Percentiles rank a stretch among this genome's conserved stretches.
phyloP scores from a whole-genome alignment of 2,329 filamentous ascomycete genomes.

The Trichoderma semiorbis region DNA sequence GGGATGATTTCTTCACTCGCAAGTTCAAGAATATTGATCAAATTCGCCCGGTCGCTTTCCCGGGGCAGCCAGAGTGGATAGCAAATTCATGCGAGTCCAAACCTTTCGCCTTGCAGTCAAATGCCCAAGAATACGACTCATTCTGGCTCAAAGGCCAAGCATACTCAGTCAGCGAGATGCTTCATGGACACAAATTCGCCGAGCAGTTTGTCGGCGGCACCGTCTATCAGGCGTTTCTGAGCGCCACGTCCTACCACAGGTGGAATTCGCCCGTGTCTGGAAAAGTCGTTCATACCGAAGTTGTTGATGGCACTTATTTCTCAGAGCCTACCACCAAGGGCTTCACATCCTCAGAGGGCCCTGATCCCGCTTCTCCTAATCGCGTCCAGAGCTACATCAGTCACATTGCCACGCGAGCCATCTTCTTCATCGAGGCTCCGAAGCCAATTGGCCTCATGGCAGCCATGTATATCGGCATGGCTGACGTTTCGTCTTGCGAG shows the following conservation, averaged over 20 bases:
- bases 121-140: slow-evolving; percentile 49
- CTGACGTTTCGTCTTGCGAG: slow-evolving; percentile 64
- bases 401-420: slow-evolving; percentile 58
- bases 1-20: slow-evolving; percentile 64
- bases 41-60: slow-evolving; percentile 51
- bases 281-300: slow-evolving; percentile 49
- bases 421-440: slow-evolving; percentile 65
- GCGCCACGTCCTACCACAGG: slow-evolving; percentile 61
- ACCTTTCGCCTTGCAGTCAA: slow-evolving; percentile 44
- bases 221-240: slow-evolving; percentile 65
- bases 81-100: slow-evolving; percentile 62
- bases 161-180: slow-evolving; percentile 59
- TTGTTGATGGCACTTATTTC: slow-evolving; percentile 61
- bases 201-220: slow-evolving; percentile 56
- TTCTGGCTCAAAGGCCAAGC: slow-evolving; percentile 67
- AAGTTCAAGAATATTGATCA: slow-evolving; percentile 36
- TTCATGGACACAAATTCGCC: slow-evolving; percentile 47
- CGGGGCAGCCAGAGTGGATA: slow-evolving; percentile 33
- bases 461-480: slow-evolving; percentile 68
- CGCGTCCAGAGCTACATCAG: slow-evolving; percentile 60
- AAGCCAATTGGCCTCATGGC: slow-evolving; percentile 64
- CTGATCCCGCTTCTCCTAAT: slow-evolving; percentile 22
- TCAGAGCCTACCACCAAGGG: slow-evolving; percentile 40
- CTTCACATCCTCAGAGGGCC: slow-evolving; percentile 15
- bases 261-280: slow-evolving; percentile 64